Base-by-base conservation (phyloP, 768 basidiomycete species). In the Dendrothele bispora region DNA sequence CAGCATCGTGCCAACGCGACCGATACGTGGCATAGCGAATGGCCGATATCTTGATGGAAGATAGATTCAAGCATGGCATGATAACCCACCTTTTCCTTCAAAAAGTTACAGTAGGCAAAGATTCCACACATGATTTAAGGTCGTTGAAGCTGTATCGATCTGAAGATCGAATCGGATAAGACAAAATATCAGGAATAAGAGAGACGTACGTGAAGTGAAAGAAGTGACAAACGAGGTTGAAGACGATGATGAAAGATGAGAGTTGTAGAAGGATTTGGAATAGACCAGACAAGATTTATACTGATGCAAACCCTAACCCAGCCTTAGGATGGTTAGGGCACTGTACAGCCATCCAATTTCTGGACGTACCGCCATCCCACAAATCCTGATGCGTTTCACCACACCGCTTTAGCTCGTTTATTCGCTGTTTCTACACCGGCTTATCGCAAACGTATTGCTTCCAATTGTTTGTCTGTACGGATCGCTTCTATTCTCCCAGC, bases 81-180 rank as follows among this genome's bases (percentile, higher is more conserved):
- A 24, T 30, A 22, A 56, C 77, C 47, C 41, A 82, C 83, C 74
- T 85, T 86, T 67, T 89, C 87, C 61, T 80, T 78, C 56, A 89
- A 74, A 72, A 67, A 89, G 61, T 78, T 86, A 71, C 83, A 85
- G 70, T 88, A 89, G 36, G 73, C 84, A 61, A 89, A 88, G 69
- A 88, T 88, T 61, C 86, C 86, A 61, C 82, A 84, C 82, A 83
- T 82, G 30, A 32, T 32, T 32, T 10, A 32, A 10, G 44, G 10
- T 53, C 57, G 46, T 35, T 34, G 29, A 20, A 47, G 26, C 45
- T 46, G 35, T 22, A 46, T 20, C 17, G 44, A 39, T 39, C 11
- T 12, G 20, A 10, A 32, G 30, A n/a, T 32, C 10, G 30, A 32
- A 10, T 10, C 10, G 30, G n/a, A 32, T n/a, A 32, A n/a, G n/a